Base-by-base conservation (phyloP, 2,329 filamentous ascomycete genomes). In the Emergomyces pasteurianus region DNA sequence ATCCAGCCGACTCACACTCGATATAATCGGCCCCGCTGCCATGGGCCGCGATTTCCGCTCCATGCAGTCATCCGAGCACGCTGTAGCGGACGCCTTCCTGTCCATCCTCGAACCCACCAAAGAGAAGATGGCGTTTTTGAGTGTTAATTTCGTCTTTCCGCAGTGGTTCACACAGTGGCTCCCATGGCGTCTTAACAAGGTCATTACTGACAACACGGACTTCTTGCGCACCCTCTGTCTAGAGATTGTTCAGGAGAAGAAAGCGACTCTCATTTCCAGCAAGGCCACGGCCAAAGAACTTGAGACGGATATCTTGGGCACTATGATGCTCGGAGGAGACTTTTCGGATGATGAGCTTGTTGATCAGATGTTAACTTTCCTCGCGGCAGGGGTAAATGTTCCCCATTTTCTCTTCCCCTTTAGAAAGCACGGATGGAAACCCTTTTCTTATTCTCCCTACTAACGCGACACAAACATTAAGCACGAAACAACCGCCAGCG, bases 21-120 rank as follows among this genome's bases (percentile, higher is more conserved):
- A 84, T 63, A 82, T 84, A 52, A 84, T 85, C 57, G 82, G 82
- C 1, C 71, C 80, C 0, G 80, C 80, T 1, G 82, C 81, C 16
- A 79, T 83, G 75, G 81, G 80, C 8, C 75, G 79, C 31, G 82
- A 84, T 63, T 85, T 85, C 65, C 73, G 79, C 54, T 75, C 80
- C 0, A 69, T 84, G 1, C 69, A 77, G 5, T 74, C 83, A 58
- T 77, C 78, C 0, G 69, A 77, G 50, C 83, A 81, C 66, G 77
- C 79, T 61, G 75, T 84, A n/a, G 78, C 78, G 47, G 70, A 75
- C 49, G 81, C 77, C 9, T 84, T 84, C 66, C 71, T 77, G 18
- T 74, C 68, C 0, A 79, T 84, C 47, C 79, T 84, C 58, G 74
- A 77, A 23, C 76, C 76, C 0, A 75, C 73, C 2, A 72, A 69